Evolutionary conservation across 495 filamentous ascomycete species (phyloP).

Genomic region (Podospora appendiculata): DNA sequence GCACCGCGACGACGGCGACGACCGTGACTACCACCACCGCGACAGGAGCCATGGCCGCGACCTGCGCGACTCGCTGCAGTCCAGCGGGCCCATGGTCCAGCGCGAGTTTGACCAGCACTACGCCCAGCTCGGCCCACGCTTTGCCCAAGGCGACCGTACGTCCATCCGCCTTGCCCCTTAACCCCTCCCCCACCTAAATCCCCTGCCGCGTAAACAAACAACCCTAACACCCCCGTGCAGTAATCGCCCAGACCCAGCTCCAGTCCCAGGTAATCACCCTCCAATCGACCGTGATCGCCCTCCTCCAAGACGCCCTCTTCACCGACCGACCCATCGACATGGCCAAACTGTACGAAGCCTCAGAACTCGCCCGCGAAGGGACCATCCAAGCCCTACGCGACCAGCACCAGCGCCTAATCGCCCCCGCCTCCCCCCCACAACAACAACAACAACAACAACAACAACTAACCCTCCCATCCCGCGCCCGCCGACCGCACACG

Average conservation of each 20-base stretch:
- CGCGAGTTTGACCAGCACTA: constrained; percentile 22
- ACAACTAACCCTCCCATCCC: constrained; percentile 10
- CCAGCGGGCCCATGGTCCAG: constrained; percentile 18
- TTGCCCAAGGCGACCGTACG: constrained; percentile 29
- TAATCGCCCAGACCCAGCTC: constrained; percentile 27
- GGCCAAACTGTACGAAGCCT: constrained; percentile 22
- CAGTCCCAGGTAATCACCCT: constrained; percentile 29
- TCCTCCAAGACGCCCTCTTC: constrained; percentile 23
- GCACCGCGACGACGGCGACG: background rate
- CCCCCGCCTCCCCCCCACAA: constrained; percentile 16
- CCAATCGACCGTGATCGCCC: constrained; percentile 22
- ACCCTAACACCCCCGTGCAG: constrained; percentile 1
- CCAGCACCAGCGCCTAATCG: constrained; percentile 24
- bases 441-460: background rate
- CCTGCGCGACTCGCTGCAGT: constrained; percentile 19
- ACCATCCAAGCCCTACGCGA: constrained; percentile 27
- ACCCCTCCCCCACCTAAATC: no score
- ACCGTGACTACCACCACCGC: background rate
- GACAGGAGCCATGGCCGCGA: constrained; percentile 4
- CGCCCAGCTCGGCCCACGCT: constrained; percentile 17
- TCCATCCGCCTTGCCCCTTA: no score
- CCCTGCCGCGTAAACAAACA: no score
- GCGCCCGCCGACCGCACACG: constrained; percentile 16
- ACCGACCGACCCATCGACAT: constrained; percentile 19
- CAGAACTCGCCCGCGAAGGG: constrained; percentile 27